phyloP scores from a whole-genome alignment of 2,329 filamentous ascomycete genomes.

The Falciphora oryzae region DNA sequence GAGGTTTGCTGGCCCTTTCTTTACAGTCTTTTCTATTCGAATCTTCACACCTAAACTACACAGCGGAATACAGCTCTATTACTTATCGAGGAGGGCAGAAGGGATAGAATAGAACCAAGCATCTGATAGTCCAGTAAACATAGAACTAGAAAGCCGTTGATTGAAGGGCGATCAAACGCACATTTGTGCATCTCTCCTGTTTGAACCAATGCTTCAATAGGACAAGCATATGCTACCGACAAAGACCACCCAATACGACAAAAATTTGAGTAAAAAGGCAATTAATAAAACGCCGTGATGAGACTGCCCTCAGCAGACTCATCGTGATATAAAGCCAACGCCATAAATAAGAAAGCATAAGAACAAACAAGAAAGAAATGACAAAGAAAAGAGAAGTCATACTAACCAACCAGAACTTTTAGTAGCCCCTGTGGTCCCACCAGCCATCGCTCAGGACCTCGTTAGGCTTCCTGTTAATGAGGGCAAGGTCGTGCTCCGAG shows the following conservation, averaged over 20 bases:
- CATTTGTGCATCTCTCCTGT: no score
- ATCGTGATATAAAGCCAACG: no score
- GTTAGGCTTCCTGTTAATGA: not conserved
- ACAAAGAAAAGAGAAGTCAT: not conserved
- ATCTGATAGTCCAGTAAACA: not conserved
- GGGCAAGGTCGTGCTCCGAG: not conserved
- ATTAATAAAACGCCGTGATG: no score
- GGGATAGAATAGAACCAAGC: not conserved
- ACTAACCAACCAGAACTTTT: not conserved
- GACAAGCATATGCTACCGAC: no score
- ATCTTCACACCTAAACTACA: no score
- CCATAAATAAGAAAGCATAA: no score
- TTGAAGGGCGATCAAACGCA: no score
- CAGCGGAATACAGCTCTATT: not conserved
- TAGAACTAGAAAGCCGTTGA: no score
- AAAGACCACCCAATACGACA: no score
- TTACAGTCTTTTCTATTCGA: not conserved
- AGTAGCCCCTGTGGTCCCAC: constrained; percentile 4
- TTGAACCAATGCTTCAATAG: no score
- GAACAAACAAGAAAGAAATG: not conserved
- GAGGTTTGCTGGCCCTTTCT: not conserved
- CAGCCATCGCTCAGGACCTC: not conserved
- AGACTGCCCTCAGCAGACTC: no score
- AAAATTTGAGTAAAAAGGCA: no score
- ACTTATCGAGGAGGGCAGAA: not conserved